Evolutionary conservation across 768 basidiomycete species (phyloP).

Genomic region (Suillus occidentalis): DNA sequence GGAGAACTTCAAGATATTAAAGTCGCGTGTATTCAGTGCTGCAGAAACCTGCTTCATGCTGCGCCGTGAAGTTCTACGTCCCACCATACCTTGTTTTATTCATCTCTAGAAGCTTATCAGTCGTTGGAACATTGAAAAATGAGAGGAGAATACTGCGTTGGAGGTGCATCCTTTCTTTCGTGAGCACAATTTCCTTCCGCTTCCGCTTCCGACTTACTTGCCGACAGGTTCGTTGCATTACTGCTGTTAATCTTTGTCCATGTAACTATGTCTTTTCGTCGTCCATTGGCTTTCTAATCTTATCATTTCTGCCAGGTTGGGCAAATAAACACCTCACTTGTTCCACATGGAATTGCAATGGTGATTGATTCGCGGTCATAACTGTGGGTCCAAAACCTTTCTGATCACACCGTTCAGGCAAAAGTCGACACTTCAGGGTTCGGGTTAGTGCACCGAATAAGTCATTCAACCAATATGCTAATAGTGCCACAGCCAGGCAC

Average conservation of each 20-base stretch:
- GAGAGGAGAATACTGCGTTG: conserved; percentile 78
- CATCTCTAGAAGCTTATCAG: not conserved
- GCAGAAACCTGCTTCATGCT: conserved; percentile 21
- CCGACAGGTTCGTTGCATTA: conserved; percentile 34
- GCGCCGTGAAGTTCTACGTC: conserved; percentile 13
- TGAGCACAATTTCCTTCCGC: conserved; percentile 35
- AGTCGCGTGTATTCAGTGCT: conserved; percentile 18
- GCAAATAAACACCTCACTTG: conserved; percentile 75
- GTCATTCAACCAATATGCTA: not conserved
- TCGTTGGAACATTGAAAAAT: conserved; percentile 34
- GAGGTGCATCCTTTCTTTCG: conserved; percentile 72
- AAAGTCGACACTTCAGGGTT: conserved; percentile 70
- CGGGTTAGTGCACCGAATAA: conserved; percentile 46
- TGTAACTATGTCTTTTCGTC: conserved; percentile 43
- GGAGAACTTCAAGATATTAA: not conserved
- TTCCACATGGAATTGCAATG: conserved; percentile 74
- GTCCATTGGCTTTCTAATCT: conserved; percentile 21
- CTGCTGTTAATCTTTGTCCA: conserved; percentile 78
- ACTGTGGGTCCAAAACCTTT: conserved; percentile 4
- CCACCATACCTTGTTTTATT: conserved; percentile 17
- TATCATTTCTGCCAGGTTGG: conserved; percentile 54
- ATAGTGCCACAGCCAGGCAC: conserved; percentile 37
- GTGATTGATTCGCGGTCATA: conserved; percentile 40
- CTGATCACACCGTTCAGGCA: conserved; percentile 43
- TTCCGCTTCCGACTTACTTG: conserved; percentile 16